Evolutionary conservation across 352 stramenopile species (phyloP).

Genomic region (Halophytophthora polymorphica): DNA sequence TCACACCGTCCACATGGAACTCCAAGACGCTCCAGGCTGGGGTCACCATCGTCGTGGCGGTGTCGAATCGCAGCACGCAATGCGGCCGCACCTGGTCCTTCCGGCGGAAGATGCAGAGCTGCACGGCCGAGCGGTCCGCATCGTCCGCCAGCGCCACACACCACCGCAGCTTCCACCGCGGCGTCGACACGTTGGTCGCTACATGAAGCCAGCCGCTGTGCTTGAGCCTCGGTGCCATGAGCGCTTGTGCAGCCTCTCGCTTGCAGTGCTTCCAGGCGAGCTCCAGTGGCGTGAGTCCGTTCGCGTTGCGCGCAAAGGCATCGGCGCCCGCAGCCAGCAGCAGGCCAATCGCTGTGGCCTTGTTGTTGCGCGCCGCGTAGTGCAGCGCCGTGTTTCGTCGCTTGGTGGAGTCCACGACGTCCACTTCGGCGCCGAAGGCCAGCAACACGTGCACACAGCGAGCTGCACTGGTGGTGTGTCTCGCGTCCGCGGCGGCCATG

Average conservation of each 20-base stretch:
- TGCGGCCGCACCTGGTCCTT: conserved; percentile 14
- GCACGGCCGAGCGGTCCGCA: conserved; percentile 20
- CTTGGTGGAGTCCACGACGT: conserved; percentile 22
- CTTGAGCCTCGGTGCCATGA: conserved; percentile 33
- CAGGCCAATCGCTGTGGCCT: conserved; percentile 36
- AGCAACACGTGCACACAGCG: conserved; percentile 44
- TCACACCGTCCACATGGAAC: conserved; percentile 13
- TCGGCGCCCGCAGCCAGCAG: conserved; percentile 46
- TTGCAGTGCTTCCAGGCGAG: conserved; percentile 27
- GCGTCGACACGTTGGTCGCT: conserved; percentile 12
- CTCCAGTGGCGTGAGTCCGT: conserved; percentile 50
- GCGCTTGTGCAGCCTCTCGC: conserved; percentile 9
- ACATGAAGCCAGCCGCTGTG: conserved; percentile 51
- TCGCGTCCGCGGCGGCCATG: conserved; percentile 45
- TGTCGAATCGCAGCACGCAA: conserved; percentile 8
- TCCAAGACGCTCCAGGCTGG: conserved; percentile 9
- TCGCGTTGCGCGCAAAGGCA: conserved; percentile 34
- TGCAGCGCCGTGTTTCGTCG: conserved; percentile 54
- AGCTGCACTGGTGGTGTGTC: conserved; percentile 33
- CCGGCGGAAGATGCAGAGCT: conserved; percentile 42
- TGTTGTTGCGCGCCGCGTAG: conserved; percentile 48
- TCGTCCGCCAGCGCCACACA: conserved; percentile 42
- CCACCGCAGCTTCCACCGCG: conserved; percentile 49
- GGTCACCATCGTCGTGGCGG: conserved; percentile 4
- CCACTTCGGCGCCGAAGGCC: conserved; percentile 46